phyloP scores from a whole-genome alignment of 2,329 filamentous ascomycete species.

The Penicillium italicum region DNA sequence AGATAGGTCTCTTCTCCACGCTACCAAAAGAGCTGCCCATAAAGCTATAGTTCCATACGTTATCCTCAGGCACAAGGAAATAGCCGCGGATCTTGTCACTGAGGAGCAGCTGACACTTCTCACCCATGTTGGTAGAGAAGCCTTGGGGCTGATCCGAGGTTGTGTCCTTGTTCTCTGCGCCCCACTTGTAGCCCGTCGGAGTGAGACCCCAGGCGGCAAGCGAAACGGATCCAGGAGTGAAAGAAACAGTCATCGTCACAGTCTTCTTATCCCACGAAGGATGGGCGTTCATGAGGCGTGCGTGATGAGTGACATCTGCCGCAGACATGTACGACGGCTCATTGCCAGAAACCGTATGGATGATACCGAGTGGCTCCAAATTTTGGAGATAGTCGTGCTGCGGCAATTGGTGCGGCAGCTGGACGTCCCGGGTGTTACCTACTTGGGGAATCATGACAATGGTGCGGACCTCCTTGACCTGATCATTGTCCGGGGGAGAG shows the following conservation, averaged over 20 bases:
- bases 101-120: conserved; percentile 90
- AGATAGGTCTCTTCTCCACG: conserved; percentile 84
- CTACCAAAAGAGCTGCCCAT: conserved; percentile 85
- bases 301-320: conserved; percentile 88
- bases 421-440: conserved; percentile 85
- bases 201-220: conserved; percentile 91
- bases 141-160: conserved; percentile 91
- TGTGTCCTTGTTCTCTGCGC: conserved; percentile 88
- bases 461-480: conserved; percentile 93
- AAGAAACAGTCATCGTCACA: conserved; percentile 90
- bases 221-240: conserved; percentile 94
- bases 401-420: conserved; percentile 83
- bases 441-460: conserved; percentile 98
- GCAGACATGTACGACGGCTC: conserved; percentile 96
- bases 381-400: conserved; percentile 84
- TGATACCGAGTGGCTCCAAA: conserved; percentile 87
- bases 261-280: conserved; percentile 81
- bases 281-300: conserved; percentile 82
- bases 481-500: conserved; percentile 88
- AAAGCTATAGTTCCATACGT: conserved; percentile 97
- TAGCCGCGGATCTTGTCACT: conserved; percentile 92
- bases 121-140: conserved; percentile 86
- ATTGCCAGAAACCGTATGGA: conserved; percentile 92
- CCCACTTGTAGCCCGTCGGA: conserved; percentile 92
- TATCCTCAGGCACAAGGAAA: conserved; percentile 89